phyloP scores from a whole-genome alignment of 106 monocot species.

The Phalaenopsis aphrodite region DNA sequence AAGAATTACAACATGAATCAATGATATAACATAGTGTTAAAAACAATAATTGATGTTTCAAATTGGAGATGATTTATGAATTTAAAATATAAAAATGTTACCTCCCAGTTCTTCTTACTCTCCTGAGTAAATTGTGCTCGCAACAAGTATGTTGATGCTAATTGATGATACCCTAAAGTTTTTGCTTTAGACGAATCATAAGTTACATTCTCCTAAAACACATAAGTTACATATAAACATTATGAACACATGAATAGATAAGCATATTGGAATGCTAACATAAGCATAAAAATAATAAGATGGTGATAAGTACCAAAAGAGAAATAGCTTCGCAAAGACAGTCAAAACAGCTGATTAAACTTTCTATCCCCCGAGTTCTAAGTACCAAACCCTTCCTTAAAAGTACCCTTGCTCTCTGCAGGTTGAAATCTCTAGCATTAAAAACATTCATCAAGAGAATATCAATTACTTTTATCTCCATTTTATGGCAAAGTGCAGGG shows the following conservation, averaged over 20 bases:
- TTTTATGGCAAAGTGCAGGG: slow-evolving; percentile 34
- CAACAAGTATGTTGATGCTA: slow-evolving; percentile 56
- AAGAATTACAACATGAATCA: slow-evolving; percentile 4
- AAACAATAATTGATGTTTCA: neutral
- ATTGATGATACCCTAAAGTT: slow-evolving; percentile 28
- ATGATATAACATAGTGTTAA: neutral
- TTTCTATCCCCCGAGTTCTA: slow-evolving; percentile 49
- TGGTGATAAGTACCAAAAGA: slow-evolving; percentile 41
- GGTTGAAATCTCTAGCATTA: slow-evolving; percentile 25
- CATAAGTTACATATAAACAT: neutral
- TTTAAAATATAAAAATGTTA: slow-evolving; percentile 10
- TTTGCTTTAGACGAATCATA: slow-evolving; percentile 19
- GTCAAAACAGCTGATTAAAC: slow-evolving; percentile 42
- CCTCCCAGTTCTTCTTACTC: slow-evolving; percentile 38
- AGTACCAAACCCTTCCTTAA: slow-evolving; percentile 46
- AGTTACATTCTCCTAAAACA: slow-evolving; percentile 25
- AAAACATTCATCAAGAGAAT: slow-evolving; percentile 57
- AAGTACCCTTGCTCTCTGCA: slow-evolving; percentile 54
- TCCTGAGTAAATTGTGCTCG: slow-evolving; percentile 73
- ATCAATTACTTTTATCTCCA: slow-evolving; percentile 51
- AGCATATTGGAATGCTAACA: slow-evolving; percentile 7
- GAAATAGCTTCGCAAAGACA: slow-evolving; percentile 64
- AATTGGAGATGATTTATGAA: neutral
- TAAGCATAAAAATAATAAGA: slow-evolving; percentile 2
- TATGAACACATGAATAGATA: neutral